phyloP scores from a whole-genome alignment of 495 filamentous ascomycete species.

The Halenospora varia region DNA sequence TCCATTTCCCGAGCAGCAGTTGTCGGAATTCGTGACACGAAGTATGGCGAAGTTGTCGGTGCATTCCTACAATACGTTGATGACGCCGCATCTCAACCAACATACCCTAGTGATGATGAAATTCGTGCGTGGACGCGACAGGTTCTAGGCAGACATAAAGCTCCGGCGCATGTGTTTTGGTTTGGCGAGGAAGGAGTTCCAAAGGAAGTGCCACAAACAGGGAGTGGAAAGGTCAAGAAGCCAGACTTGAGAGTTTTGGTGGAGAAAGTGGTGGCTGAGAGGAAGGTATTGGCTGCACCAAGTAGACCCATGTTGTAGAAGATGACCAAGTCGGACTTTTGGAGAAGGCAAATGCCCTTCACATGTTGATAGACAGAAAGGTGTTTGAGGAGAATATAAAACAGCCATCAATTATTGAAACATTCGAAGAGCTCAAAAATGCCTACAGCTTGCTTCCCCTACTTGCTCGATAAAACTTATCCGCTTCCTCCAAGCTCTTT shows the following conservation, averaged over 20 bases:
- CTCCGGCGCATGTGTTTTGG: conserved; percentile 61
- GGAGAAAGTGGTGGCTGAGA: not conserved
- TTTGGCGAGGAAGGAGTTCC: conserved; percentile 47
- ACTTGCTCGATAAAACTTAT: not conserved
- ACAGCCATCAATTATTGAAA: not conserved
- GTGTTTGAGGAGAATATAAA: not conserved
- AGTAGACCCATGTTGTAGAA: not conserved
- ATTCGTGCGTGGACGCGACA: conserved; percentile 56
- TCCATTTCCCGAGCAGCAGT: conserved; percentile 53
- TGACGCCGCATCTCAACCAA: not conserved
- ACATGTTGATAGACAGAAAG: not conserved
- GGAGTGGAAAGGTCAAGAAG: conserved; percentile 70
- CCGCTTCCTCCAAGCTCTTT: not conserved
- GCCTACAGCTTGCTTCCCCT: not conserved
- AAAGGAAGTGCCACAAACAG: conserved; percentile 56
- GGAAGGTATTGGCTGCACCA: not conserved
- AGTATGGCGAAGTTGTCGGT: conserved; percentile 65
- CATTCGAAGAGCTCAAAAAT: not conserved
- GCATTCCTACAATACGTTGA: conserved; percentile 46
- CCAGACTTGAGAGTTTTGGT: conserved; percentile 49
- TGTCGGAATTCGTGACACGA: conserved; percentile 56
- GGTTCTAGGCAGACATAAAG: conserved; percentile 63
- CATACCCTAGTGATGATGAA: conserved; percentile 42
- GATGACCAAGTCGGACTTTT: not conserved
- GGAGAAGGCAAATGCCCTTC: not conserved